phyloP scores from a whole-genome alignment of 2,329 filamentous ascomycete genomes.

The Fusarium napiforme region DNA sequence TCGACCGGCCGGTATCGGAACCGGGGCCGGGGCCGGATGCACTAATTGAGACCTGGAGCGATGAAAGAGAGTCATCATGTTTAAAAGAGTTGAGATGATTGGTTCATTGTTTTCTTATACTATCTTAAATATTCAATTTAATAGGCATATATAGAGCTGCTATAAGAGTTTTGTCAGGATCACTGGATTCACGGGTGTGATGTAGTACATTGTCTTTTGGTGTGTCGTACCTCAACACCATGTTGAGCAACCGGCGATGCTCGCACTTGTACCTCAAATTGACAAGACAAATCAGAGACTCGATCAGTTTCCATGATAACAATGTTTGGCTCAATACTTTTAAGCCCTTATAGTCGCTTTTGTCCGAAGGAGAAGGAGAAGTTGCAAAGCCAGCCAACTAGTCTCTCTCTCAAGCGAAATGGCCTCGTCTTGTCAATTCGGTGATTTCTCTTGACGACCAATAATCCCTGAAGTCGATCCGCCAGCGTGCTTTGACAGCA shows the following conservation, averaged over 20 bases:
- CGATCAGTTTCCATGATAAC: rapidly evolving
- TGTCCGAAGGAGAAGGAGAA: rapidly evolving
- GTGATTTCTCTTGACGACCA: not conserved
- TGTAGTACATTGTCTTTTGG: too few relatives aligned
- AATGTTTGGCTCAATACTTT: rapidly evolving
- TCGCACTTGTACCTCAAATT: too few relatives aligned
- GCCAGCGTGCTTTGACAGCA: not conserved
- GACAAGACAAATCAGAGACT: too few relatives aligned
- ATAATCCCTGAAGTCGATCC: not conserved
- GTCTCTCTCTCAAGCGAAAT: not conserved
- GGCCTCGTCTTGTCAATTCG: not conserved
- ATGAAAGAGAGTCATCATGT: not conserved
- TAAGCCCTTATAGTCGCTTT: not conserved
- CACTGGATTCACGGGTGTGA: rapidly evolving
- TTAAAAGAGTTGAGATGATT: not conserved
- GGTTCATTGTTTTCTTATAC: not conserved
- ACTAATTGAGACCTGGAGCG: too few relatives aligned
- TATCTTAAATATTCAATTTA: rapidly evolving
- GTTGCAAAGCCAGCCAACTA: not conserved
- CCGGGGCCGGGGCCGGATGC: not conserved
- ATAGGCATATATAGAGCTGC: not conserved
- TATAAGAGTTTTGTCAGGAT: rapidly evolving
- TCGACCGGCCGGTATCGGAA: slow-evolving; percentile 35
- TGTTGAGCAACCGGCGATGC: too few relatives aligned
- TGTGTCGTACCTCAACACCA: not conserved